Evolutionary conservation across 306 rosid genomes (phyloP), one percentile per base, ranked within the genome.

Genomic region (Neltuma alba): DNA sequence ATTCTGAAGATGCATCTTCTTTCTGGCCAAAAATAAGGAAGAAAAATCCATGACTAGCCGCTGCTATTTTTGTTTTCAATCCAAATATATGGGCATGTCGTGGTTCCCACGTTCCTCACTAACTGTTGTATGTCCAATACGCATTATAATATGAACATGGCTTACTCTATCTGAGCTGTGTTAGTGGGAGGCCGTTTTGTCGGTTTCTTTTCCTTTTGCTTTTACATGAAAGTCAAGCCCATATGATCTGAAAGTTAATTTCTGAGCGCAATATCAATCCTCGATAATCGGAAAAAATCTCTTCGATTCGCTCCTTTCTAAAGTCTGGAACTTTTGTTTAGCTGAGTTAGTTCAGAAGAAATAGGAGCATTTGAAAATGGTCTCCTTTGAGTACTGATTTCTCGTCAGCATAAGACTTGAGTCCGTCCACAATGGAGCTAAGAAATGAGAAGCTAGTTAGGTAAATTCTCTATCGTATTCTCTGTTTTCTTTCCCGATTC

Each of bases 391-490:
- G 27, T 41, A 58, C 31, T 76, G 33, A 54, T 50, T 66, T 81
- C 34, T 27, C 63, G 45, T 77, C 54, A 76, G 55, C 76, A 57
- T 72, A 76, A 57, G 57, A 83, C 36, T 42, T 28, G 60, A 65
- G 67, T 68, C 34, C 69, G 25, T 62, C 14, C 61, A 72, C 41
- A 68, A 94, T 91, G 97, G 91, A 89, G 72, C 77, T 81, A 2
- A 92, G 87, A 85, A 84, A 86, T 76, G 91, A 83, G 42, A 94
- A 88, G 87, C 81, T 72, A 48, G 89, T 90, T 20, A 86, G 97
- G 98, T 91, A 23, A 78, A n/a, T 21, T 69, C 40, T 65, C 33
- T 20, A 21, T 20, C 72, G 14, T n/a, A 3, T 67, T 1, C 58
- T 61, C n/a, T 36, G 44, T 52, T 31, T 50, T 54, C 18, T 44